phyloP scores from a whole-genome alignment of 2,329 filamentous ascomycete genomes.

The Colletotrichum sidae region DNA sequence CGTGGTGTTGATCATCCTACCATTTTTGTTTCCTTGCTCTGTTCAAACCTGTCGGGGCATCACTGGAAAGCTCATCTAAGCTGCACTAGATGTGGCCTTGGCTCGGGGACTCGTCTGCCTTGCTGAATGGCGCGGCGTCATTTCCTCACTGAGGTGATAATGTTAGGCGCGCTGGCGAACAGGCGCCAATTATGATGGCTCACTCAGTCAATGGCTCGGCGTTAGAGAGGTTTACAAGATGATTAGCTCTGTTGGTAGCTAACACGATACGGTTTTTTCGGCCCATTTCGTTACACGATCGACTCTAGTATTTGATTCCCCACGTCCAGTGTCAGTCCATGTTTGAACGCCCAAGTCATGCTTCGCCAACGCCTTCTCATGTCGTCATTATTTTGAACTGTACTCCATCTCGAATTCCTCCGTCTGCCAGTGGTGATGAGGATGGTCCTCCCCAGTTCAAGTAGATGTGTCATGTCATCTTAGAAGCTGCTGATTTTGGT shows the following conservation, averaged over 20 bases:
- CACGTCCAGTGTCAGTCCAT: not conserved
- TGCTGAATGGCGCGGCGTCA: not conserved
- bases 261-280: constrained; percentile 18
- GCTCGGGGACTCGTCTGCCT: not conserved
- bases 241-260: constrained; percentile 27
- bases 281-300: not conserved
- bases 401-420: too few species aligned
- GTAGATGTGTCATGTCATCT: not conserved
- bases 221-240: constrained; percentile 29
- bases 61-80: too few species aligned
- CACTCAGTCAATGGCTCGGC: constrained; percentile 19
- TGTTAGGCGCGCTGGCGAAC: constrained; percentile 20
- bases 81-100: not conserved
- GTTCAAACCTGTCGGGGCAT: not conserved
- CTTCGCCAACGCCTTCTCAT: too few species aligned
- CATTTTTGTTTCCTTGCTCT: constrained; percentile 23
- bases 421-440: too few species aligned
- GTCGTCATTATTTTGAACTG: too few species aligned
- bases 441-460: too few species aligned
- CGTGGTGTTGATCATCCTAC: constrained; percentile 1
- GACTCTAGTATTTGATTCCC: not conserved
- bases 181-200: constrained; percentile 15
- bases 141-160: constrained; percentile 4
- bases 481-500: constrained; percentile 62
- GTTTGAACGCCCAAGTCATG: too few species aligned